Conservation (phyloP, 2,329 filamentous ascomycete species). For the Aureobasidium melanogenum region DNA sequence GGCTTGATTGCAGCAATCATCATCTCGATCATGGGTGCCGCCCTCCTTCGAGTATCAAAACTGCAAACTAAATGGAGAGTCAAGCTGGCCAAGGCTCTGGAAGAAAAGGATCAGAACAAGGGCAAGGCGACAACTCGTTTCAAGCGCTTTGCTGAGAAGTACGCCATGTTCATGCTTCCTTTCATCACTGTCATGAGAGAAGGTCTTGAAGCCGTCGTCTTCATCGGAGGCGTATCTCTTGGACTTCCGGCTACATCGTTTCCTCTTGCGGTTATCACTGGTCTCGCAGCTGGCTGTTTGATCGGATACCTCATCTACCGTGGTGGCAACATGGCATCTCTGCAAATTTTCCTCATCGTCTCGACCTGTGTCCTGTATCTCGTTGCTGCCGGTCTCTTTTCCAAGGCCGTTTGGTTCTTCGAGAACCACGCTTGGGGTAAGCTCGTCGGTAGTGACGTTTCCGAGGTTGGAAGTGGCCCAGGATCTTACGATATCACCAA, state of each 20-base stretch:
- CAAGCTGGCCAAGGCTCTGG: slow-evolving; percentile 65
- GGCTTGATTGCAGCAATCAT: slow-evolving; percentile 66
- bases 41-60: slow-evolving; percentile 71
- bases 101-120: slow-evolving; percentile 38
- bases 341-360: slow-evolving; percentile 71
- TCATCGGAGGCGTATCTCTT: slow-evolving; percentile 76
- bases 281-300: slow-evolving; percentile 55
- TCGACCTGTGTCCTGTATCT: slow-evolving; percentile 80
- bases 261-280: slow-evolving; percentile 66
- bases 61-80: slow-evolving; percentile 81
- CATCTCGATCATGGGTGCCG: slow-evolving; percentile 73
- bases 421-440: slow-evolving; percentile 61
- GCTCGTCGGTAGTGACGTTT: slow-evolving; percentile 52
- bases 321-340: slow-evolving; percentile 54
- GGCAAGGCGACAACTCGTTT: slow-evolving; percentile 37
- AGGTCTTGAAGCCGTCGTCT: slow-evolving; percentile 78
- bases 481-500: slow-evolving; percentile 72
- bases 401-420: slow-evolving; percentile 65
- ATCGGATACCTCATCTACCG: slow-evolving; percentile 72
- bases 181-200: slow-evolving; percentile 84
- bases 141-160: slow-evolving; percentile 62
- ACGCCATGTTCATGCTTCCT: slow-evolving; percentile 77
- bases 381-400: slow-evolving; percentile 74
- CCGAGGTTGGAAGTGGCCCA: slow-evolving; percentile 56
- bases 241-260: slow-evolving; percentile 66